Conservation (phyloP, 768 basidiomycete species). For the Boletellus sp. region DNA sequence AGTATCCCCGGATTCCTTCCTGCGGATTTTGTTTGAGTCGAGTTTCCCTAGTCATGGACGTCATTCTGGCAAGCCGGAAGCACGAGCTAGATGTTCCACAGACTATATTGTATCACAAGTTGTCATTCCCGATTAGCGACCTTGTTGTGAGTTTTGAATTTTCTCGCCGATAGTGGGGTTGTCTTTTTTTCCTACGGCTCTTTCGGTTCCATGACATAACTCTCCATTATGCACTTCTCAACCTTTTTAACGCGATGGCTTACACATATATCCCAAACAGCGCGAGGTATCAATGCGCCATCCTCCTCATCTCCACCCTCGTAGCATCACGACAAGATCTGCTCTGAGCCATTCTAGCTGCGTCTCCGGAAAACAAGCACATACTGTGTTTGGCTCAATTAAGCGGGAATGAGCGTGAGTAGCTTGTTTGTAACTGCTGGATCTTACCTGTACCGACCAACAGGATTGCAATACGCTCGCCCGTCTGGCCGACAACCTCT, state of each 20-base stretch:
- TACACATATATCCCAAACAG: slow-evolving; percentile 14
- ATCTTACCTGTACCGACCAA: background rate
- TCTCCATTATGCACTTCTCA: slow-evolving; percentile 2
- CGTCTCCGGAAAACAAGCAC: background rate
- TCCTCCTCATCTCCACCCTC: slow-evolving; percentile 1
- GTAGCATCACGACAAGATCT: background rate
- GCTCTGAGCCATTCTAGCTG: background rate
- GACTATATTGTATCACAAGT: background rate
- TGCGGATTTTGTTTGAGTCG: background rate
- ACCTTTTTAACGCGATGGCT: slow-evolving; percentile 6
- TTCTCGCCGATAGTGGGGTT: background rate
- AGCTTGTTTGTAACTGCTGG: background rate
- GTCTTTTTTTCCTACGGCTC: slow-evolving; percentile 10
- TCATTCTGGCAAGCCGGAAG: background rate
- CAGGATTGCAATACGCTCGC: slow-evolving; percentile 25
- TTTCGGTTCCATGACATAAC: slow-evolving; percentile 14
- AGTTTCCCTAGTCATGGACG: background rate
- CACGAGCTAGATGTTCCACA: background rate
- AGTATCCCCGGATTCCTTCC: background rate
- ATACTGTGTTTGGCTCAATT: background rate
- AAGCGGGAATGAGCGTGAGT: slow-evolving; percentile 18
- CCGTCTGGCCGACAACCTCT: slow-evolving; percentile 23
- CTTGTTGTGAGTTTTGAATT: slow-evolving; percentile 2
- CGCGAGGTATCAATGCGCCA: slow-evolving; percentile 3
- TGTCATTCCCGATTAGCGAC: slow-evolving; percentile 2